Base-by-base conservation (phyloP, 108 stramenopile genomes). In the Nannochloropsis gaditana region DNA sequence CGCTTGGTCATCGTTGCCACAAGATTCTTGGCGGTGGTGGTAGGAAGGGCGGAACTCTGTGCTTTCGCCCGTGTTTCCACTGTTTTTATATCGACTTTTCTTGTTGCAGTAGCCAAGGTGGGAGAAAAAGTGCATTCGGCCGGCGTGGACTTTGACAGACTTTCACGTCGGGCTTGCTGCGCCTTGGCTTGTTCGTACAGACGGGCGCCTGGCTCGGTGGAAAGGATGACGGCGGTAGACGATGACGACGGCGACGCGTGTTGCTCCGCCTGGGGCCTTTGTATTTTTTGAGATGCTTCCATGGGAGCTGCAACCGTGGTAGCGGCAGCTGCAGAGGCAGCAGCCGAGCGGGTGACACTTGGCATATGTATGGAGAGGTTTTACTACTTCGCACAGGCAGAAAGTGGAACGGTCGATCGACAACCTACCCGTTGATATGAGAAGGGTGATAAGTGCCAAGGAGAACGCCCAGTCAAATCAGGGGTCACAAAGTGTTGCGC, bases 171-270 rank as follows among this genome's bases (percentile, higher is more conserved):
- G 15, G 15, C 5, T 73, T 73, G 59, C 59, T n/a, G 15, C 5
- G 59, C 59, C 59, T 73, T 73, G 59, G 59, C 59, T 73, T 73
- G 59, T 0, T 73, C 59, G 59, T 73, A 73, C 59, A 73, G 59
- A 73, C 59, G 59, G 59, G 8, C 6, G 59, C 59, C 59, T 15
- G 59, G 19, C 59, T 73, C 59, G n/a, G 59, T 73, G 59, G 59
- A n/a, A n/a, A n/a, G 19, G 59, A 73, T 73, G 8, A n/a, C n/a
- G 19, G 6, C n/a, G 8, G 8, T 73, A 73, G 59, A n/a, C 19
- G 59, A 73, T 15, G 59, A 73, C 19, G 59, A 73, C 15, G 59
- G n/a, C n/a, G 59, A 15, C 6, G 59, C 19, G 19, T 73, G 59
- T n/a, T 73, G 15, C n/a, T 73, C 19, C 59, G n/a, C 3, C 19